Conservation (phyloP, 2,329 filamentous ascomycete species). For the Fusarium sp. region DNA sequence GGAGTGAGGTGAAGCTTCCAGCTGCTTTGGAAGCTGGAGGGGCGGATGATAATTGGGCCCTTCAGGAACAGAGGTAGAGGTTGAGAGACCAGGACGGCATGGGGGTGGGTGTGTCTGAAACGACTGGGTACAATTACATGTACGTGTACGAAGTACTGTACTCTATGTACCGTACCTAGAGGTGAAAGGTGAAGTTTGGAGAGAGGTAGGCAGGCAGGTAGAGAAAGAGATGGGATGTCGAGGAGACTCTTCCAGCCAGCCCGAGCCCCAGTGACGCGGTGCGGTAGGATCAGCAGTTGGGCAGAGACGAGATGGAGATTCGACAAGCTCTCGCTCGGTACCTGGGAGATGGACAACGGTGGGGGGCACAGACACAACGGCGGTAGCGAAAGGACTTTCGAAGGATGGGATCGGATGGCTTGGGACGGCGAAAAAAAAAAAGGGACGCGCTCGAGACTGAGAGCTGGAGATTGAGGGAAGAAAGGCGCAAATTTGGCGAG, state of each 20-base stretch:
- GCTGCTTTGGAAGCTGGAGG: constrained; percentile 45
- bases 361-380: constrained; percentile 44
- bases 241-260: constrained; percentile 36
- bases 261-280: constrained; percentile 44
- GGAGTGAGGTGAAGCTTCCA: constrained; percentile 47
- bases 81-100: constrained; percentile 46
- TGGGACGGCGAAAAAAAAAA: background rate
- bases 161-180: constrained; percentile 26
- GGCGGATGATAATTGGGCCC: constrained; percentile 48
- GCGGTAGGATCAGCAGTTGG: constrained; percentile 49
- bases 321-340: constrained; percentile 43
- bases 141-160: constrained; percentile 44
- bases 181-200: constrained; percentile 38
- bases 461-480: constrained; percentile 31
- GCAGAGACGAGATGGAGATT: constrained; percentile 46
- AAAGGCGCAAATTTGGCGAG: constrained; percentile 43
- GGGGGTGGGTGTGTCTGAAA: constrained; percentile 49
- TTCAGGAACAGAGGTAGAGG: constrained; percentile 46
- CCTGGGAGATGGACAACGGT: constrained; percentile 42
- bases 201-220: constrained; percentile 33
- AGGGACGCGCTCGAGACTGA: constrained; percentile 32
- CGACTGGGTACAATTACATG: constrained; percentile 47
- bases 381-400: constrained; percentile 36
- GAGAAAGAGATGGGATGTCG: constrained; percentile 32
- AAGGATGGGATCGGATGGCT: constrained; percentile 26